A percentile compares a stretch with the other conserved stretches of the same genome.
phyloP scores from a whole-genome alignment of 2,329 filamentous ascomycete species.

The Claviceps capensis region DNA sequence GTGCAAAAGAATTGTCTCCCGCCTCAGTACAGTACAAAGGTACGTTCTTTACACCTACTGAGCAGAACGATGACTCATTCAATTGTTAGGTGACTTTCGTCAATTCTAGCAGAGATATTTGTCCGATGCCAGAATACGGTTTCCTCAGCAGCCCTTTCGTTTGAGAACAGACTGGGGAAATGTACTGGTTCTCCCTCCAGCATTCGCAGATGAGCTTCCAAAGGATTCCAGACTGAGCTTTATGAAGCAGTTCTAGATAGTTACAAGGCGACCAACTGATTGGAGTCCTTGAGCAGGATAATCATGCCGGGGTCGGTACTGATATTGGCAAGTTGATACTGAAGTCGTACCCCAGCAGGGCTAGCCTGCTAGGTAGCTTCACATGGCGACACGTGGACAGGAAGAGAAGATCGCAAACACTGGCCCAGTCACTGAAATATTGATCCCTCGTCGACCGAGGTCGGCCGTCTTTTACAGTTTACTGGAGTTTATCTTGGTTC shows the following conservation, averaged over 20 bases:
- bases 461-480: no score
- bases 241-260: background rate
- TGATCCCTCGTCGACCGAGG: no score
- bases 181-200: conserved; percentile 8
- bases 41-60: background rate
- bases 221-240: conserved; percentile 11
- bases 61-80: background rate
- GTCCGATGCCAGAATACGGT: background rate
- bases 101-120: background rate
- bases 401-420: no score
- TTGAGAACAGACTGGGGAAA: conserved; percentile 10
- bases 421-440: no score
- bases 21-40: background rate
- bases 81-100: background rate
- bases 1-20: background rate
- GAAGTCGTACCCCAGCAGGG: no score
- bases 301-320: background rate
- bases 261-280: background rate
- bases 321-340: no score
- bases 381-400: no score
- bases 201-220: conserved; percentile 10
- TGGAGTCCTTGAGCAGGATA: background rate
- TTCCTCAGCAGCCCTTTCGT: conserved; percentile 6
- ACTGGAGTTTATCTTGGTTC: no score
- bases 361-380: no score